phyloP scores from a whole-genome alignment of 768 basidiomycete genomes.

The Mycena galopus region DNA sequence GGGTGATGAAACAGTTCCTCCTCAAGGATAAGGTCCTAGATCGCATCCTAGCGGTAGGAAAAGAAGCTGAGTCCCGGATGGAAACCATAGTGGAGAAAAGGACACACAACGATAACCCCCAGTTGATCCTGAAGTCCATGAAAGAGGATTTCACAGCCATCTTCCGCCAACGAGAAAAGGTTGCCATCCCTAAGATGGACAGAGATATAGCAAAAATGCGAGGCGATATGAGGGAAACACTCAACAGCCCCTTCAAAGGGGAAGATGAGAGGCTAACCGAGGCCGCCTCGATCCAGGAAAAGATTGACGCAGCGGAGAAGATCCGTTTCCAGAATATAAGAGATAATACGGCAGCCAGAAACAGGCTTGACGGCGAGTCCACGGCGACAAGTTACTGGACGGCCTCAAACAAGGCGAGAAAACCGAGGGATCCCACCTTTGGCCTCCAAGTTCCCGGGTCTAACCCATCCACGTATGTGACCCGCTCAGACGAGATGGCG shows the following conservation, averaged over 20 bases:
- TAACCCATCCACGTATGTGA: conserved; percentile 28
- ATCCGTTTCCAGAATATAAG: neutral
- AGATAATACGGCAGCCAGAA: conserved; percentile 21
- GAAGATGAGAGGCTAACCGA: too few relatives aligned
- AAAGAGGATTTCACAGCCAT: too few relatives aligned
- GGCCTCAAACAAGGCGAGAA: neutral
- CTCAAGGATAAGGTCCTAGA: too few relatives aligned
- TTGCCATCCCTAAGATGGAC: neutral
- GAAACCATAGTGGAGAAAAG: neutral
- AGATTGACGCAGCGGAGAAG: too few relatives aligned
- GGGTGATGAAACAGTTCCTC: too few relatives aligned
- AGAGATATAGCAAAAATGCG: neutral
- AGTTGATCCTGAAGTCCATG: neutral
- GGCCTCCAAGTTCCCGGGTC: conserved; percentile 18
- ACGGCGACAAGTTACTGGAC: neutral
- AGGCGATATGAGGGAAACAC: neutral
- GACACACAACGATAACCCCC: too few relatives aligned
- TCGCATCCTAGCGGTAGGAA: too few relatives aligned
- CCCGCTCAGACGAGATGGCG: conserved; percentile 46
- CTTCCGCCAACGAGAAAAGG: neutral
- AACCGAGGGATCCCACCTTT: too few relatives aligned
- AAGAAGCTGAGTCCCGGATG: too few relatives aligned
- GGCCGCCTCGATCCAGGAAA: too few relatives aligned
- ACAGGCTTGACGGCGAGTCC: neutral
- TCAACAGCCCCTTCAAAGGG: too few relatives aligned